These are phyloP conservation scores for Paramecium sonneborni DNA, from an alignment of 73 alveolate genomes.

Conservation along the genomic window DNA sequence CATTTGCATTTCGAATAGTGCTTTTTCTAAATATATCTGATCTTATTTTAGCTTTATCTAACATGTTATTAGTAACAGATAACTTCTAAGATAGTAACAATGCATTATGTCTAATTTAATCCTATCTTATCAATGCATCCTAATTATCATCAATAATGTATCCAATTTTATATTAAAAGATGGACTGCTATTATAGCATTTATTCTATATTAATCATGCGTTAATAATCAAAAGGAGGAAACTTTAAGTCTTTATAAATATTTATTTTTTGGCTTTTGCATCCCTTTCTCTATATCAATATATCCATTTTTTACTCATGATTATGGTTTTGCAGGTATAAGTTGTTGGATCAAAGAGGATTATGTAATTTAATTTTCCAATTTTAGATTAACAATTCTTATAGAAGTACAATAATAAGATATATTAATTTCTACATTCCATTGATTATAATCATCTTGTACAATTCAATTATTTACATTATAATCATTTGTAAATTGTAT, in stretches of 20 bases:
- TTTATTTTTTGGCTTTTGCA: background rate
- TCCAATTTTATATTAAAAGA: background rate
- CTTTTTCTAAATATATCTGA: background rate
- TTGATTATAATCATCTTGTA: background rate
- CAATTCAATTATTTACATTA: background rate
- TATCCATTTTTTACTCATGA: background rate
- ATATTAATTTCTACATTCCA: background rate
- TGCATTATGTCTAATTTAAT: background rate
- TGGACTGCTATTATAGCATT: conserved; percentile 17
- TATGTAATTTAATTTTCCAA: background rate
- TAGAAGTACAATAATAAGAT: background rate
- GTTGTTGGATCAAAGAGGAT: conserved; percentile 7
- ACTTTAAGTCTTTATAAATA: background rate
- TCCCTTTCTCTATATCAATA: background rate
- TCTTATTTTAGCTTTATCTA: background rate
- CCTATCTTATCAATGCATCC: background rate
- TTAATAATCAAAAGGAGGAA: background rate
- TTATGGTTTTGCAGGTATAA: background rate
- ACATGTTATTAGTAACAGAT: background rate
- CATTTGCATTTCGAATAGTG: background rate
- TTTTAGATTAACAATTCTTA: background rate
- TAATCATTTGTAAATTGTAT: background rate
- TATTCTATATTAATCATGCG: background rate
- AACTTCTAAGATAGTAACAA: background rate
- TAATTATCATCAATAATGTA: conserved; percentile 11